phyloP scores from a whole-genome alignment of 148 eudicot species.

The Camellia granthamiana region DNA sequence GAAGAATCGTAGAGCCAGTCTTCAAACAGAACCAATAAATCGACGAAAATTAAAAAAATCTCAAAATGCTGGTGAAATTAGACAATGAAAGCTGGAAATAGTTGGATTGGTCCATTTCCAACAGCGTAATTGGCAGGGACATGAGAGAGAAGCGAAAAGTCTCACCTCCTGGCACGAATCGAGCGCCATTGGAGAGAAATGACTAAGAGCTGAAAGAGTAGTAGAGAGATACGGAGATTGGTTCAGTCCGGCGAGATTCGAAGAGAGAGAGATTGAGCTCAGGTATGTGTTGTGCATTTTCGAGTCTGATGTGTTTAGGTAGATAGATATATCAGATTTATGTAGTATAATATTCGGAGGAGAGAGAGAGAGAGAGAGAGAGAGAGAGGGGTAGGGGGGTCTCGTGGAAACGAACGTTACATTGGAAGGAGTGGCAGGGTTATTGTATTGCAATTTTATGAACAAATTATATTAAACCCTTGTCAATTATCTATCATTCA shows the following conservation, averaged over 20 bases:
- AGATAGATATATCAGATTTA: neutral
- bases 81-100: neutral
- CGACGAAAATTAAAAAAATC: neutral
- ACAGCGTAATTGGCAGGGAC: neutral
- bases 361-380: slow-evolving; percentile 12
- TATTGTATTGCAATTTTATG: no score
- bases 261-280: neutral
- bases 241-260: slow-evolving; percentile 1
- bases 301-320: neutral
- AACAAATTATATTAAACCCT: no score
- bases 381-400: neutral
- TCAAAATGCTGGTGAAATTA: slow-evolving; percentile 3
- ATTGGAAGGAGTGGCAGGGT: neutral
- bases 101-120: neutral
- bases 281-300: neutral
- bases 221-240: slow-evolving; percentile 5
- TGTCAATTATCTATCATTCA: no score
- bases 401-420: neutral
- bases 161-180: slow-evolving; percentile 50
- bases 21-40: neutral
- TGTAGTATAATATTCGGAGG: no score
- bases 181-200: slow-evolving; percentile 41
- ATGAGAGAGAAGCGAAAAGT: neutral
- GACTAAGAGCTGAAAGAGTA: neutral
- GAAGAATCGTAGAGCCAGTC: neutral